A percentile compares a stretch with the other conserved stretches of the same genome.
These are phyloP conservation scores for Ceratocystis colombiana DNA, from an alignment of 2,329 filamentous ascomycete species.

Conservation along the genomic window DNA sequence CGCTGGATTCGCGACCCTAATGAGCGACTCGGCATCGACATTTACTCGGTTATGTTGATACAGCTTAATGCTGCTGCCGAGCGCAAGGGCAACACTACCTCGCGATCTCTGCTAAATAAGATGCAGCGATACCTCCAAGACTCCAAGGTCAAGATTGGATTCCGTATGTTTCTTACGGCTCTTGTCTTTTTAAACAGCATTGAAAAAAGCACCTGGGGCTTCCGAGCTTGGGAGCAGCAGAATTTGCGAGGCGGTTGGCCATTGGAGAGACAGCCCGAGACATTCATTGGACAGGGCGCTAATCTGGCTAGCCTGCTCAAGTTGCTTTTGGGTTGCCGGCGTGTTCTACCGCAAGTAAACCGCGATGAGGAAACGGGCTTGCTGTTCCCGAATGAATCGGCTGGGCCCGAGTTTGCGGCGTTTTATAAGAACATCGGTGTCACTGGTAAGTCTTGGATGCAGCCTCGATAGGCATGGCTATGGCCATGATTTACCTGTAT, in stretches of 20 bases:
- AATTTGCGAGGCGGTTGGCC: slow-evolving; percentile 52
- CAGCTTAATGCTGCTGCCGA: slow-evolving; percentile 57
- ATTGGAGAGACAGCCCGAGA: slow-evolving; percentile 45
- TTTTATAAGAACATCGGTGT: slow-evolving; percentile 50
- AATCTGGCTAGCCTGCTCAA: slow-evolving; percentile 49
- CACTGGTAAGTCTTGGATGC: slow-evolving; percentile 41
- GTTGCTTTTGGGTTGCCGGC: slow-evolving; percentile 53
- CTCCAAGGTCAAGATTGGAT: slow-evolving; percentile 49
- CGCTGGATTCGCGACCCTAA: slow-evolving; percentile 42
- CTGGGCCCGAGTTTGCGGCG: slow-evolving; percentile 38
- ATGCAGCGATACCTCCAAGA: slow-evolving; percentile 54
- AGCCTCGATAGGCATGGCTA: too few relatives aligned
- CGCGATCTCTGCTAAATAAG: slow-evolving; percentile 47
- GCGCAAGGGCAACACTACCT: slow-evolving; percentile 51
- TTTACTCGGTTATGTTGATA: slow-evolving; percentile 52
- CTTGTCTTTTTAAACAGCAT: slow-evolving; percentile 55
- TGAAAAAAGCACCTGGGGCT: slow-evolving; percentile 59
- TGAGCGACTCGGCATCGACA: slow-evolving; percentile 43
- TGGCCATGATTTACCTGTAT: background rate
- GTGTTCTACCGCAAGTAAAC: slow-evolving; percentile 46
- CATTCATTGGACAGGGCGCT: slow-evolving; percentile 50
- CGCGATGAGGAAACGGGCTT: slow-evolving; percentile 42
- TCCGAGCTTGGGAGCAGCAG: slow-evolving; percentile 57
- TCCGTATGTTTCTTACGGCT: slow-evolving; percentile 51
- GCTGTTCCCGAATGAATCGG: slow-evolving; percentile 35